phyloP scores from a whole-genome alignment of 805 yeast species.

The Jamesozyma lodderae region DNA sequence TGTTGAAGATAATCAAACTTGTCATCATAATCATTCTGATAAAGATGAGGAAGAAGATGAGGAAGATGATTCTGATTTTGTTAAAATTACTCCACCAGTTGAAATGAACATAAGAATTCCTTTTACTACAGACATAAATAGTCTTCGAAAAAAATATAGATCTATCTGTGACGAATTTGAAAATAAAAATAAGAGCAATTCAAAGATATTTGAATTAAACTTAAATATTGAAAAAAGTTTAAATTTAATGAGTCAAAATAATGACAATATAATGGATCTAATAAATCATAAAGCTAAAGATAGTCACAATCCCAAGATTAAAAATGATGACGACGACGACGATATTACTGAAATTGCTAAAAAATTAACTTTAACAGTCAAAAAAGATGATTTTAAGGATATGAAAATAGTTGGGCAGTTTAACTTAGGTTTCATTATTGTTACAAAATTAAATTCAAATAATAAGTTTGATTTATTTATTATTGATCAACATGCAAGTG shows the following conservation, averaged over 20 bases:
- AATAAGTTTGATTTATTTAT: slow-evolving; percentile 58
- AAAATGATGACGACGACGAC: slow-evolving; percentile 31
- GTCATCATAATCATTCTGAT: neutral
- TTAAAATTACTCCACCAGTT: slow-evolving; percentile 2
- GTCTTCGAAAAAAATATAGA: neutral
- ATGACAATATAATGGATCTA: neutral
- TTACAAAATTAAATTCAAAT: slow-evolving; percentile 34
- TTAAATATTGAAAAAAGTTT: slow-evolving; percentile 3
- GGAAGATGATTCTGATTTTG: neutral
- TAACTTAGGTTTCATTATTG: slow-evolving; percentile 88
- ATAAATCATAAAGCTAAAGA: neutral
- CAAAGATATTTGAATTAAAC: neutral
- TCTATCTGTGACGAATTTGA: slow-evolving; percentile 1
- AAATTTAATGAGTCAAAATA: neutral
- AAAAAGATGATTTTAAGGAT: slow-evolving; percentile 58
- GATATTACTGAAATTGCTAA: slow-evolving; percentile 47
- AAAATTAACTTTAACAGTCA: slow-evolving; percentile 48
- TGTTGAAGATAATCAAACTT: neutral
- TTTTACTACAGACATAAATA: neutral
- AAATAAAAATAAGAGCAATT: neutral
- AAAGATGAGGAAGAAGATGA: neutral
- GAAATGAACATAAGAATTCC: slow-evolving; percentile 17
- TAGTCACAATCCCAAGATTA: neutral
- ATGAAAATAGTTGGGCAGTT: slow-evolving; percentile 91
- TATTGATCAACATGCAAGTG: slow-evolving; percentile 96